phyloP scores from a whole-genome alignment of 371 early-diverging fungal genomes.

The Syncephalastrum racemosum region DNA sequence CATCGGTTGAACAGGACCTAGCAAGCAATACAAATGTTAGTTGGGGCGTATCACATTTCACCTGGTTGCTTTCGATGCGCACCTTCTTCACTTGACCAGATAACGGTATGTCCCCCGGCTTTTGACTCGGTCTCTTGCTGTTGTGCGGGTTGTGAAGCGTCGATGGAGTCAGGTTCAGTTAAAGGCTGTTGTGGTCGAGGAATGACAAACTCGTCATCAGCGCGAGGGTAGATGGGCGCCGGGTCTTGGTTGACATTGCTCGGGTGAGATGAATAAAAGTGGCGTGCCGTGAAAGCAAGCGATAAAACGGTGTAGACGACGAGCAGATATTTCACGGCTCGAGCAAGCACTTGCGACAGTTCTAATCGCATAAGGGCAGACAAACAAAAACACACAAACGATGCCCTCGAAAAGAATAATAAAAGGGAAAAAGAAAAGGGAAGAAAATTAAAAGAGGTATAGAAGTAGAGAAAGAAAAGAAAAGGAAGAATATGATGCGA shows the following conservation, averaged over 20 bases:
- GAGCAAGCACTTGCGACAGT: constrained; percentile 10
- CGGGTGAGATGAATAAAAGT: constrained; percentile 18
- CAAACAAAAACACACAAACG: too few species aligned
- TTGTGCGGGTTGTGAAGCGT: not conserved
- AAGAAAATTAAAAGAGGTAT: constrained; percentile 2
- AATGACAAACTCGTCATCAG: constrained; percentile 12
- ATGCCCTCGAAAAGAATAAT: not conserved
- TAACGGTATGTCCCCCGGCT: constrained; percentile 6
- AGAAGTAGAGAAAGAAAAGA: constrained; percentile 13
- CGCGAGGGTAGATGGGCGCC: constrained; percentile 16
- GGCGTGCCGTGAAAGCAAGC: constrained; percentile 14
- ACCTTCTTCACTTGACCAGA: constrained; percentile 20
- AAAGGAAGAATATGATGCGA: not conserved
- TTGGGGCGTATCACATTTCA: not conserved
- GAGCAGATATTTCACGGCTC: constrained; percentile 12
- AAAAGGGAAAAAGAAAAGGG: not conserved
- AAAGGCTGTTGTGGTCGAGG: not conserved
- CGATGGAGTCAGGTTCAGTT: not conserved
- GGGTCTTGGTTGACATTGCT: constrained; percentile 9
- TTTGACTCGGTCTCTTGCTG: not conserved
- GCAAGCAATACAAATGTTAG: constrained; percentile 2
- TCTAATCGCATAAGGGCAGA: constrained; percentile 13
- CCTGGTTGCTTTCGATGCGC: not conserved
- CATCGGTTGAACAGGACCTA: constrained; percentile 16
- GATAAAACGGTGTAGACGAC: constrained; percentile 14